Percentiles rank a stretch among this genome's conserved stretches.
These are phyloP conservation scores for Rutidosis leptorrhynchoides DNA, from an alignment of 129 eudicot genomes.

Conservation along the genomic window DNA sequence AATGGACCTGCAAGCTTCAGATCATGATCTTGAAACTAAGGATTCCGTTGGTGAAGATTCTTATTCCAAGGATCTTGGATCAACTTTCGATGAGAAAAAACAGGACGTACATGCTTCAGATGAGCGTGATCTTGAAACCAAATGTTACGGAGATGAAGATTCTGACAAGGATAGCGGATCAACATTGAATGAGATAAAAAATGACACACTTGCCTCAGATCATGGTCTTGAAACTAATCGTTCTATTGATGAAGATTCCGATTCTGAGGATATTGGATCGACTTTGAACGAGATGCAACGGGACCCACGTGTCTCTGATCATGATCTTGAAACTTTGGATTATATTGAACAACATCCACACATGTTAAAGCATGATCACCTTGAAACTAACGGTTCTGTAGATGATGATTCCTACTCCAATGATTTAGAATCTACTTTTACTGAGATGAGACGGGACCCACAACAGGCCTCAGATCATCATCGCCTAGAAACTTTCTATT, in stretches of 20 bases:
- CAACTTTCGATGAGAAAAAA: conserved; percentile 26
- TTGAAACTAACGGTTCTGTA: conserved; percentile 15
- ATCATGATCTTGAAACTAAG: conserved; percentile 24
- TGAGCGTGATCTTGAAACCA: conserved; percentile 26
- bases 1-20: conserved; percentile 16
- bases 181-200: conserved; percentile 20
- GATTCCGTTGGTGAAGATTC: conserved; percentile 22
- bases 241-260: conserved; percentile 11
- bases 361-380: conserved; percentile 2
- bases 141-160: conserved; percentile 21
- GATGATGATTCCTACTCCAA: conserved; percentile 2
- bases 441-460: conserved; percentile 25
- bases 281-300: conserved; percentile 25
- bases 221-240: conserved; percentile 25
- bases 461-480: conserved; percentile 25
- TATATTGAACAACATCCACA: conserved; percentile 20
- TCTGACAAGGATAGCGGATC: conserved; percentile 15
- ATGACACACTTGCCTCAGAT: conserved; percentile 2
- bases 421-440: conserved; percentile 24
- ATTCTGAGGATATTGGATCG: conserved; percentile 20
- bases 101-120: conserved; percentile 9
- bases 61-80: conserved; percentile 20
- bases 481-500: conserved; percentile 31
- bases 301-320: conserved; percentile 22
- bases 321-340: conserved; percentile 30